Percentiles rank a stretch among this genome's conserved stretches.
Evolutionary conservation across 306 rosid species (phyloP).

Genomic region (Acmispon strigosus): DNA sequence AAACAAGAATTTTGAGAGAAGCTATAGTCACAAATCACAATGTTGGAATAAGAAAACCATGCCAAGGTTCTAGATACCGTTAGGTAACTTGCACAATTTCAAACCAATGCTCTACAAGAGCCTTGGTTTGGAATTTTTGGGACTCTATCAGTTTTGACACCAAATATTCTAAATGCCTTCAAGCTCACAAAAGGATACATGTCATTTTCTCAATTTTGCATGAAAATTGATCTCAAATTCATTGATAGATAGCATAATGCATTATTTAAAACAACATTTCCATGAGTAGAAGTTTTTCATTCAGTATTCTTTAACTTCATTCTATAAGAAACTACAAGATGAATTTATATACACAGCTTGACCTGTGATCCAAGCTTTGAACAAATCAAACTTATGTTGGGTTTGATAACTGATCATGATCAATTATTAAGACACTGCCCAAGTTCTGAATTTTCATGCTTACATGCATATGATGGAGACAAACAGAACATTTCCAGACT

Average conservation of each 20-base stretch:
- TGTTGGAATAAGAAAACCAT: neutral
- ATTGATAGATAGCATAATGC: neutral
- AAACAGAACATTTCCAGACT: neutral
- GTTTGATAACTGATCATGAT: neutral
- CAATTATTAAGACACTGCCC: neutral
- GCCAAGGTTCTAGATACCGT: neutral
- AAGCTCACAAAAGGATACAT: neutral
- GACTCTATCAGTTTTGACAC: neutral
- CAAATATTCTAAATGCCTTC: neutral
- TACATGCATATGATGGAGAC: neutral
- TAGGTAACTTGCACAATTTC: neutral
- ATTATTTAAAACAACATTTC: neutral
- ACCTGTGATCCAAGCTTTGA: neutral
- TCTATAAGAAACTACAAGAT: neutral
- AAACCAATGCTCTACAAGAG: neutral
- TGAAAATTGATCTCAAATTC: neutral
- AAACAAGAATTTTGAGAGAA: neutral
- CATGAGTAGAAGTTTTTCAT: neutral
- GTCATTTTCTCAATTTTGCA: too few species aligned
- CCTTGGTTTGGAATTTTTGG: neutral
- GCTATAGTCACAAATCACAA: neutral
- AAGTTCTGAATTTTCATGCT: neutral
- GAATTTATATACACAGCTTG: neutral
- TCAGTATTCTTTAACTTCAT: neutral
- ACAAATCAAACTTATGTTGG: neutral